A percentile compares a stretch with the other conserved stretches of the same genome.
Conservation (phyloP, 352 stramenopile genomes). For the Globisporangium splendens region DNA sequence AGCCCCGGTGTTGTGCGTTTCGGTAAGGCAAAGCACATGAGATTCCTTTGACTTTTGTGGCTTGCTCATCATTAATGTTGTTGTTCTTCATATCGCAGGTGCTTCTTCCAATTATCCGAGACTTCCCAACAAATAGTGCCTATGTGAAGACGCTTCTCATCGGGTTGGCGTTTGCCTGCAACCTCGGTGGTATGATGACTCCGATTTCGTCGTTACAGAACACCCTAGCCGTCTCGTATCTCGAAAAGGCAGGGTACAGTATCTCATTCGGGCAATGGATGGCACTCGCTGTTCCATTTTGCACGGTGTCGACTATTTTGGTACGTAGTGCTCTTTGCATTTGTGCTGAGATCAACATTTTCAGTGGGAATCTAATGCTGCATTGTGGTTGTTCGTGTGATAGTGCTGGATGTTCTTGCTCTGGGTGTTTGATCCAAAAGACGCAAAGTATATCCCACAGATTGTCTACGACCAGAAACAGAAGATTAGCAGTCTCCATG, state of each 20-base stretch:
- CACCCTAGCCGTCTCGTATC: constrained; percentile 78
- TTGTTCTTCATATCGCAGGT: constrained; percentile 24
- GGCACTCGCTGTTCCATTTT: constrained; percentile 86
- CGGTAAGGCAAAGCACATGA: constrained; percentile 30
- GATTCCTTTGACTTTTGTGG: no score
- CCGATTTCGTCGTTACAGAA: constrained; percentile 91
- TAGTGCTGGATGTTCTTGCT: constrained; percentile 89
- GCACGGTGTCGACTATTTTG: constrained; percentile 79
- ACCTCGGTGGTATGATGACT: constrained; percentile 93
- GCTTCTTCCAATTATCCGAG: constrained; percentile 84
- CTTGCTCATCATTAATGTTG: neutral
- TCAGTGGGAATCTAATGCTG: neutral
- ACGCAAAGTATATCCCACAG: constrained; percentile 89
- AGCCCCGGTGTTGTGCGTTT: constrained; percentile 89
- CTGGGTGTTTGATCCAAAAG: constrained; percentile 81
- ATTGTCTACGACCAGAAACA: constrained; percentile 92
- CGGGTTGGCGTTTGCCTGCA: constrained; percentile 91
- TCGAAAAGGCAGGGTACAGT: constrained; percentile 84
- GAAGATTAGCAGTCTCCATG: constrained; percentile 84
- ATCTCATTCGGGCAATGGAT: constrained; percentile 92
- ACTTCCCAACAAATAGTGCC: constrained; percentile 79
- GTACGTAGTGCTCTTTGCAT: constrained; percentile 26
- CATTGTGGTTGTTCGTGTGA: constrained; percentile 1
- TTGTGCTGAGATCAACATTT: no score
- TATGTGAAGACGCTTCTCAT: constrained; percentile 91